phyloP scores from a whole-genome alignment of 2,329 filamentous ascomycete genomes.

The Ceratocystis harringtonii region DNA sequence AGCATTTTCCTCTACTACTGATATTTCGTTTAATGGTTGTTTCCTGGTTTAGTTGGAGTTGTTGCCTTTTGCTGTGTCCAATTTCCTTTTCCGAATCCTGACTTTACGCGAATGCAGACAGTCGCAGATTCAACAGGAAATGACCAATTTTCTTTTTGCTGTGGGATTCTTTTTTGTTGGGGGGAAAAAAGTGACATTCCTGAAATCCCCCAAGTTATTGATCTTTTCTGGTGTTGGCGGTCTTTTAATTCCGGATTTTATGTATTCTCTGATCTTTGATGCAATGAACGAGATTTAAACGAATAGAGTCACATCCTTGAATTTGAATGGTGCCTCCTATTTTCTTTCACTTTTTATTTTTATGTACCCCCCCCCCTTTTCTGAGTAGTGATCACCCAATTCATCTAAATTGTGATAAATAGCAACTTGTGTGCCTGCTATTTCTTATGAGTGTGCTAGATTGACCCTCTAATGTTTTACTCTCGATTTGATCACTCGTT shows the following conservation, averaged over 20 bases:
- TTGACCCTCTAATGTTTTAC: background rate
- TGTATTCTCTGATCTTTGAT: background rate
- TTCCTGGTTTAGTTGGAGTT: slow-evolving; percentile 1
- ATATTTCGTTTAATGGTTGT: background rate
- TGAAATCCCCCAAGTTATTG: background rate
- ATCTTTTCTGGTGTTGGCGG: background rate
- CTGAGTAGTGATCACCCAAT: background rate
- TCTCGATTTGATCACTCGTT: too few relatives aligned
- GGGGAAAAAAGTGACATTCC: background rate
- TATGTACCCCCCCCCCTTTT: background rate
- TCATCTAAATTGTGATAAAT: background rate
- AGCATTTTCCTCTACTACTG: background rate
- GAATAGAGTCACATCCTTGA: background rate
- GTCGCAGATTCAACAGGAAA: background rate
- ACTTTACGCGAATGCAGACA: background rate
- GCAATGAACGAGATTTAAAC: background rate
- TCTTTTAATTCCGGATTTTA: background rate
- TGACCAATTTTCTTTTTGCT: background rate
- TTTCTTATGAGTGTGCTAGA: background rate
- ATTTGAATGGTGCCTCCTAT: background rate
- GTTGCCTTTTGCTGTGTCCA: background rate
- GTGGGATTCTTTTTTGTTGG: background rate
- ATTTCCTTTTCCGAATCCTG: background rate
- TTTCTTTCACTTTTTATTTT: background rate
- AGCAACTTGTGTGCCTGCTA: background rate